These are phyloP conservation scores for Talinum fruticosum DNA, from an alignment of 148 eudicot genomes.

Conservation along the genomic window DNA sequence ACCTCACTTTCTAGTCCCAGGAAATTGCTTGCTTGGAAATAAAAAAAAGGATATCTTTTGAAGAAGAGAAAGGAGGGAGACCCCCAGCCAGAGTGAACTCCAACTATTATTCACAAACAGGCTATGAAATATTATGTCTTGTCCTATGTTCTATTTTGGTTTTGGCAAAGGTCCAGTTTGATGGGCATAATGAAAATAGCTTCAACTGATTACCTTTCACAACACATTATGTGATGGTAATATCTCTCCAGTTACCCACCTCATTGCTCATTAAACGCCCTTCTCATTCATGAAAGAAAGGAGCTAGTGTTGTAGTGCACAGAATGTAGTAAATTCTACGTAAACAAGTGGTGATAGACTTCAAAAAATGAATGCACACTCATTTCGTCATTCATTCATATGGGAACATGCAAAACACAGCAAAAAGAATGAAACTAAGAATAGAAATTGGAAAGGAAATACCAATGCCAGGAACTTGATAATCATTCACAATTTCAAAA, in stretches of 20 bases:
- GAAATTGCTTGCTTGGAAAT: background rate
- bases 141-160: background rate
- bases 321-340: background rate
- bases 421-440: background rate
- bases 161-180: background rate
- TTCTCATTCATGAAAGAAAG: background rate
- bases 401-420: constrained; percentile 10
- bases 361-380: background rate
- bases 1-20: background rate
- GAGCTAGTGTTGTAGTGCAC: constrained; percentile 4
- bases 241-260: background rate
- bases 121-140: background rate
- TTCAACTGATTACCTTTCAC: constrained; percentile 1
- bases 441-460: constrained; percentile 29
- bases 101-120: background rate
- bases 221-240: background rate
- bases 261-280: constrained; percentile 5
- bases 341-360: background rate
- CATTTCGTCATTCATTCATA: background rate
- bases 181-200: background rate
- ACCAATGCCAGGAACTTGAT: constrained; percentile 98
- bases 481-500: constrained; percentile 91
- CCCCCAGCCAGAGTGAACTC: background rate
- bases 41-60: background rate
- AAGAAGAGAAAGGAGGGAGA: background rate